These are phyloP conservation scores for Ogataea ramenticola DNA, from an alignment of 805 yeast genomes.

Conservation along the genomic window DNA sequence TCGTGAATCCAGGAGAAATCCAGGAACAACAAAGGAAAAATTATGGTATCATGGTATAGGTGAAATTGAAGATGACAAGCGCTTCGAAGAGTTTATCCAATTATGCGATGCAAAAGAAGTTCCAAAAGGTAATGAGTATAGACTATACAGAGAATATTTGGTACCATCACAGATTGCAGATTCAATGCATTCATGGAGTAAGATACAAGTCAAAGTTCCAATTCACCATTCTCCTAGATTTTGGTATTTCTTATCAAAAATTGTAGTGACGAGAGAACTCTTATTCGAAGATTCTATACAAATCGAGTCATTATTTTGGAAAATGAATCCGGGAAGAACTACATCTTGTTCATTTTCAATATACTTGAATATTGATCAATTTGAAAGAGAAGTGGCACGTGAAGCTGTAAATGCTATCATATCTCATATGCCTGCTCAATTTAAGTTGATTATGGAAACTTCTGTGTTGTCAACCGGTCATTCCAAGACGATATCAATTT, in stretches of 20 bases:
- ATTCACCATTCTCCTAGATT: neutral
- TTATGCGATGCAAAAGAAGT: neutral
- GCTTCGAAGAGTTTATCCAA: too few species aligned
- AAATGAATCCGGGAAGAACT: neutral
- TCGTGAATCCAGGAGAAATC: too few species aligned
- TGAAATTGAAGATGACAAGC: too few species aligned
- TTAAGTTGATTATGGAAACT: neutral
- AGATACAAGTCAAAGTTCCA: neutral
- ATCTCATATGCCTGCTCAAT: neutral
- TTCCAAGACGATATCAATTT: neutral
- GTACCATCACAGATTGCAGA: neutral
- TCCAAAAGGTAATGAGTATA: neutral
- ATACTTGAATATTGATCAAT: too few species aligned
- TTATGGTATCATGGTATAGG: too few species aligned
- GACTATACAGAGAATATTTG: neutral
- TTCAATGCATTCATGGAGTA: neutral
- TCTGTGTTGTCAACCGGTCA: neutral
- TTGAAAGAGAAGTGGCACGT: neutral
- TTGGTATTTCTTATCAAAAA: neutral
- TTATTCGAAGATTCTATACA: neutral
- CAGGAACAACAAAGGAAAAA: too few species aligned
- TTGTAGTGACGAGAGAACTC: neutral
- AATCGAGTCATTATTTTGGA: neutral
- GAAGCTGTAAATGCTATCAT: neutral
- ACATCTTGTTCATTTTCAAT: neutral